Base-by-base conservation (phyloP, 805 yeast genomes). In the Blastobotrys americana region DNA sequence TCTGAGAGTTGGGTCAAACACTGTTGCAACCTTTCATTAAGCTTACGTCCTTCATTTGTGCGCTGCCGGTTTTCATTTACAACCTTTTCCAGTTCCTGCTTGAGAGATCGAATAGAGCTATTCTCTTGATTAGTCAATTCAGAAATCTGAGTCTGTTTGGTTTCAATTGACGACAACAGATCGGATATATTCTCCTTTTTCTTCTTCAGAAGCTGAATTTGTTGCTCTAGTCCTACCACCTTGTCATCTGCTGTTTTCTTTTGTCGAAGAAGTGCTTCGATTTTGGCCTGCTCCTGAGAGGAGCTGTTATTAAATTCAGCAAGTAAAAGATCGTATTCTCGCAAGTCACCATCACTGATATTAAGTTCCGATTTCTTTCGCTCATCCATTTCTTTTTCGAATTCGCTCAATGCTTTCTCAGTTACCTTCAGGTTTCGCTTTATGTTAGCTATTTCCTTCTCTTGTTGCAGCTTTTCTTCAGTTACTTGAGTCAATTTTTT, bases 1-100 rank as follows among this genome's bases (percentile, higher is more conserved):
- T 84, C 95, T 48, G 83, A 83, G 38, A 90, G 66, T 53, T 74
- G 74, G 1, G 74, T 52, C 22, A 84, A 66, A 1, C 78, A 71
- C 25, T 77, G 81, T 50, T 79, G 74, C 46, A 89, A 66, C 53
- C 77, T 75, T 5, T 79, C 67, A 50, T 80, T 82, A n/a, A 84
- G 56, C 46, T 78, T 80, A 31, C 70, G 67, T 55, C 82, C 90
- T 50, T 75, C 70, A 45, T 48, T 5, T 13, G 41, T 17, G 27
- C 51, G 54, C 18, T 45, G 48, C 18, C 46, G 44, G 28, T 54
- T 53, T 39, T 59, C 60, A 33, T 58, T 52, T 1, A 64, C 38
- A 9, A 58, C 31, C 5, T 42, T 34, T 2, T 44, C 48, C 6
- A 53, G 48, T 25, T 55, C 55, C 34, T 43, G 43, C 44, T 58